Percentiles rank a stretch among this genome's conserved stretches.
Evolutionary conservation across 371 early-diverging fungal species (phyloP).

Genomic region (Gilbertella persicaria): DNA sequence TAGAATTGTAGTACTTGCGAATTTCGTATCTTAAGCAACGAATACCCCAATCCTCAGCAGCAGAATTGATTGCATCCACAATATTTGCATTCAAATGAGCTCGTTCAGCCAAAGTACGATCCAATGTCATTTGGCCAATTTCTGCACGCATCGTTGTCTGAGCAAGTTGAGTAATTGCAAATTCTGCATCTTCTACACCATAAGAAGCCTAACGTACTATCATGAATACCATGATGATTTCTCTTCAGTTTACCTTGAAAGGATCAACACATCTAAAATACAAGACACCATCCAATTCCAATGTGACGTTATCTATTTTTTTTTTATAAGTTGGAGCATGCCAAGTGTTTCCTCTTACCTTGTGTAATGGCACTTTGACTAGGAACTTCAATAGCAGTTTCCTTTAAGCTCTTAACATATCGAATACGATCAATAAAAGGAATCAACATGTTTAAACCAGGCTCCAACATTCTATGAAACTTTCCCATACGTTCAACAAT

Average conservation of each 20-base stretch:
- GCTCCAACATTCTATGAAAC: slow-evolving; percentile 86
- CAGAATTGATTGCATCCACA: slow-evolving; percentile 93
- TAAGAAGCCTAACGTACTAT: slow-evolving; percentile 95
- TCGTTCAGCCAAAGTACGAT: slow-evolving; percentile 94
- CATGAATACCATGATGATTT: not conserved
- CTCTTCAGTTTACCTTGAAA: slow-evolving; percentile 71
- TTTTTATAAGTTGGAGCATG: not conserved
- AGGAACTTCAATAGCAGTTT: slow-evolving; percentile 93
- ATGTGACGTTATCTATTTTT: slow-evolving; percentile 90
- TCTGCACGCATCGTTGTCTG: slow-evolving; percentile 99
- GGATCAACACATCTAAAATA: slow-evolving; percentile 94
- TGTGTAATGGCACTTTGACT: slow-evolving; percentile 94
- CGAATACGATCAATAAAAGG: slow-evolving; percentile 89
- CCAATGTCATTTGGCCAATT: slow-evolving; percentile 97
- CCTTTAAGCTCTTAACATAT: slow-evolving; percentile 95
- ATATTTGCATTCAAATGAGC: slow-evolving; percentile 91
- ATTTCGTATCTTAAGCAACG: slow-evolving; percentile 93
- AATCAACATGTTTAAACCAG: slow-evolving; percentile 87
- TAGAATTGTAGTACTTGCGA: too few species aligned
- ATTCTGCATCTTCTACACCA: slow-evolving; percentile 95
- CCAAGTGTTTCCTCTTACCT: slow-evolving; percentile 46
- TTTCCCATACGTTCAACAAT: slow-evolving; percentile 88
- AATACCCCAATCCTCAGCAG: slow-evolving; percentile 96
- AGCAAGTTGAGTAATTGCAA: slow-evolving; percentile 94
- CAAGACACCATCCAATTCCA: slow-evolving; percentile 95